These are phyloP conservation scores for Ilyonectria sp. DNA, from an alignment of 2,329 filamentous ascomycete genomes.

Conservation along the genomic window DNA sequence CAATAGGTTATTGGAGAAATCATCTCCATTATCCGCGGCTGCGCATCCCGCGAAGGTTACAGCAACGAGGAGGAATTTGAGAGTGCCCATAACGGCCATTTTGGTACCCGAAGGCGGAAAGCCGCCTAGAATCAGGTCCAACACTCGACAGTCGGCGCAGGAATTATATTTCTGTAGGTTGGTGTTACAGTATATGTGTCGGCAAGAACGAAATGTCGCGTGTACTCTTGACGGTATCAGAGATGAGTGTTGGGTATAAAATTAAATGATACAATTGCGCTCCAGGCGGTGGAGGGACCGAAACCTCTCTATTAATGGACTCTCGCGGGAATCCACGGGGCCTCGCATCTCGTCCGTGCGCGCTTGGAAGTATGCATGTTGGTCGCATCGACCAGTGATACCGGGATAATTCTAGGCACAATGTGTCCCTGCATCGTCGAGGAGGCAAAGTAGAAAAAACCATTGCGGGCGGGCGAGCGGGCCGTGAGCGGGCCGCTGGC, in stretches of 20 bases:
- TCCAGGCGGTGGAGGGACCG: not conserved
- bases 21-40: not conserved
- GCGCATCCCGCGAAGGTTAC: not conserved
- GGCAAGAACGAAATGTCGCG: not conserved
- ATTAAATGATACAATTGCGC: not conserved
- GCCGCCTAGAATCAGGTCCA: not conserved
- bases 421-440: not conserved
- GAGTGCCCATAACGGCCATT: not conserved
- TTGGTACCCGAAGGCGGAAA: not conserved
- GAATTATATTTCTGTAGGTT: not conserved
- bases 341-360: not conserved
- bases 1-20: constrained; percentile 6
- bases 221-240: not conserved
- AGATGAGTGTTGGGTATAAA: not conserved
- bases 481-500: no score
- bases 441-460: not conserved
- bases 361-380: not conserved
- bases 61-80: not conserved
- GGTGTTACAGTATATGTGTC: not conserved
- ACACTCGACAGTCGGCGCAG: not conserved
- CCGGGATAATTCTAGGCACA: not conserved
- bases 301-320: not conserved
- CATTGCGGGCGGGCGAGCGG: no score
- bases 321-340: not conserved
- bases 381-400: not conserved